Evolutionary conservation across 352 stramenopile genomes (phyloP).

Genomic region (Pythium plurisporium): DNA sequence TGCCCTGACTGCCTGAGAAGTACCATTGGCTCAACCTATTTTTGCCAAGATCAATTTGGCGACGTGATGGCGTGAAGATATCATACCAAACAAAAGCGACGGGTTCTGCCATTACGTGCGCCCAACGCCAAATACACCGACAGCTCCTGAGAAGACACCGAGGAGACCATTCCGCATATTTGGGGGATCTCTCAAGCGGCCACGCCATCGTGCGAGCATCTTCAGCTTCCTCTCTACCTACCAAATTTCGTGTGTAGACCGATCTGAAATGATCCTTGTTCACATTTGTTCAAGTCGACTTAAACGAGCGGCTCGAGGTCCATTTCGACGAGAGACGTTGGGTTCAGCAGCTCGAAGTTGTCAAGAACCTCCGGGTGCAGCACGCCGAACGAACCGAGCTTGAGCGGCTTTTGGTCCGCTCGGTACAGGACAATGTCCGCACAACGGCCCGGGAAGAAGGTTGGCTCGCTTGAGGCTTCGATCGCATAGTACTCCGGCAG

Average conservation of each 20-base stretch:
- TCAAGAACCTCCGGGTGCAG: slow-evolving; percentile 97
- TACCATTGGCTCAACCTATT: no score
- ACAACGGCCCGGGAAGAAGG: slow-evolving; percentile 96
- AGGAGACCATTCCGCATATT: no score
- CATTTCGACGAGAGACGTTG: slow-evolving; percentile 96
- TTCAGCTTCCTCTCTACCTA: slow-evolving; percentile 4
- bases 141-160: no score
- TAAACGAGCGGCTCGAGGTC: slow-evolving; percentile 97
- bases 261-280: background rate
- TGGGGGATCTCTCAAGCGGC: background rate
- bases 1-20: no score
- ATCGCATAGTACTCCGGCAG: slow-evolving; percentile 85
- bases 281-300: slow-evolving; percentile 4
- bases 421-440: slow-evolving; percentile 92
- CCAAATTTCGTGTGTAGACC: background rate
- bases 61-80: no score
- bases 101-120: slow-evolving; percentile 1
- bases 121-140: slow-evolving; percentile 7
- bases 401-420: slow-evolving; percentile 55
- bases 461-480: slow-evolving; percentile 50
- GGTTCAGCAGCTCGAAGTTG: slow-evolving; percentile 98
- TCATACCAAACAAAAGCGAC: background rate
- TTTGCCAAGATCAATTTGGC: no score
- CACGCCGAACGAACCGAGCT: slow-evolving; percentile 96
- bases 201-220: background rate